Evolutionary conservation across 805 yeast genomes (phyloP), one percentile per base, ranked within the genome.

Genomic region (Metschnikowia henanensis): DNA sequence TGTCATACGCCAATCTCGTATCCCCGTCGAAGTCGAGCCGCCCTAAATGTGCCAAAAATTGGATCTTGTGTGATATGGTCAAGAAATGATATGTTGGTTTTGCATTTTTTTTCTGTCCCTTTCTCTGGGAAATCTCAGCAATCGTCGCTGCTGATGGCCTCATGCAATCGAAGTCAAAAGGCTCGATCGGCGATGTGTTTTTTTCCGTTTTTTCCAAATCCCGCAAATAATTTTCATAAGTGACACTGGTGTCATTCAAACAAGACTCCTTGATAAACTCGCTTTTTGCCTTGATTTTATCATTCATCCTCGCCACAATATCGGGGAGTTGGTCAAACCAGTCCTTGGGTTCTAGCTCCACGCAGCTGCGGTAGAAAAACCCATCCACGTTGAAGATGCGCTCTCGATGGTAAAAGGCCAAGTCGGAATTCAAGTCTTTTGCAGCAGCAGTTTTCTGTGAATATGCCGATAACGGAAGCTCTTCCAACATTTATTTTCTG

Each of bases 121-220:
- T n/a, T 18, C 12, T 15, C 15, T 19, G 13, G 25, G 8, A 20
- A 10, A 42, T 25, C 15, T 37, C 38, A 1, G n/a, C 4, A 3
- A 32, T 15, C 15, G 29, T 37, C 7, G 37, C 35, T 15, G n/a
- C 19, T 2, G 41, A 37, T 5, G 50, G 50, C 17, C 23, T 22
- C 42, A 46, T 23, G 19, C 20, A 19, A 6, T n/a, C 10, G 20
- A 42, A 46, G 31, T 46, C 50, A 5, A 42, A 39, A 5, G 50
- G 50, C 30, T 39, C 42, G 6, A 46, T 25, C 10, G 37, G 9
- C 23, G 16, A 23, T 15, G 19, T 22, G 8, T 16, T n/a, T 3
- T 32, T 5, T 12, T 10, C 17, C 21, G 5, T 15, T 5, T 21
- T 19, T 12, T 21, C 15, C 13, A 28, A 6, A 5, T 30, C 25